Percentiles rank a stretch among this genome's conserved stretches.
phyloP scores from a whole-genome alignment of 495 filamentous ascomycete species.

The Penicillium coffeae region DNA sequence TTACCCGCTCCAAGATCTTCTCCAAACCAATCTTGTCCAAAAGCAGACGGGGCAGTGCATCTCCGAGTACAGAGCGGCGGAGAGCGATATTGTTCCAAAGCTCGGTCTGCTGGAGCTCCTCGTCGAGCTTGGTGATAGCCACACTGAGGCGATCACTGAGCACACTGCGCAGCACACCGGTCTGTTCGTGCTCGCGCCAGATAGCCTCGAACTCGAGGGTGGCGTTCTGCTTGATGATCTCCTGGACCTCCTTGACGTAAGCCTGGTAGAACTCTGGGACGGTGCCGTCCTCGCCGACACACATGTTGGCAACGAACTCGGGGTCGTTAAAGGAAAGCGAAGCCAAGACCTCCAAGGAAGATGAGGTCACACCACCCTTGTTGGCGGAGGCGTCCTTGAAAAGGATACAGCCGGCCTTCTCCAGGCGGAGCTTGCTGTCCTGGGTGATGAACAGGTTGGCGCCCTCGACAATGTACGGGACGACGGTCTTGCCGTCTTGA shows the following conservation, averaged over 20 bases:
- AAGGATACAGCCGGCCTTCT: constrained; percentile 86
- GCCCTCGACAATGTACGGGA: constrained; percentile 96
- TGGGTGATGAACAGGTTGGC: constrained; percentile 99
- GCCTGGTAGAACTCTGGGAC: constrained; percentile 85
- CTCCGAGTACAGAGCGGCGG: constrained; percentile 70
- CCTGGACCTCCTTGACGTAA: constrained; percentile 90
- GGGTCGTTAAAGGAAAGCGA: constrained; percentile 89
- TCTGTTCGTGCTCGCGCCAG: constrained; percentile 88
- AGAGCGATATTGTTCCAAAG: constrained; percentile 83
- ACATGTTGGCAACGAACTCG: constrained; percentile 91
- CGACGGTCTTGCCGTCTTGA: constrained; percentile 69
- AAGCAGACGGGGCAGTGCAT: constrained; percentile 82
- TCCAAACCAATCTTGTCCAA: constrained; percentile 87
- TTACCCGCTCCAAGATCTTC: constrained; percentile 72
- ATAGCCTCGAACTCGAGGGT: constrained; percentile 94
- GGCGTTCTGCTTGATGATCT: constrained; percentile 84
- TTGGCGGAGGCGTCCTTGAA: constrained; percentile 99
- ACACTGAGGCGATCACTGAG: constrained; percentile 83
- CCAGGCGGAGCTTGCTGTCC: constrained; percentile 91
- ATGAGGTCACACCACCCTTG: constrained; percentile 98
- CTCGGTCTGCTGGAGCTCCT: constrained; percentile 88
- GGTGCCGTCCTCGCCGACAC: constrained; percentile 70
- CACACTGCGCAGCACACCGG: constrained; percentile 70
- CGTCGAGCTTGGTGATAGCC: constrained; percentile 91
- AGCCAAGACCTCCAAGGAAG: constrained; percentile 91